phyloP scores from a whole-genome alignment of 2,329 filamentous ascomycete genomes.

The Amesomyces nigricolor region DNA sequence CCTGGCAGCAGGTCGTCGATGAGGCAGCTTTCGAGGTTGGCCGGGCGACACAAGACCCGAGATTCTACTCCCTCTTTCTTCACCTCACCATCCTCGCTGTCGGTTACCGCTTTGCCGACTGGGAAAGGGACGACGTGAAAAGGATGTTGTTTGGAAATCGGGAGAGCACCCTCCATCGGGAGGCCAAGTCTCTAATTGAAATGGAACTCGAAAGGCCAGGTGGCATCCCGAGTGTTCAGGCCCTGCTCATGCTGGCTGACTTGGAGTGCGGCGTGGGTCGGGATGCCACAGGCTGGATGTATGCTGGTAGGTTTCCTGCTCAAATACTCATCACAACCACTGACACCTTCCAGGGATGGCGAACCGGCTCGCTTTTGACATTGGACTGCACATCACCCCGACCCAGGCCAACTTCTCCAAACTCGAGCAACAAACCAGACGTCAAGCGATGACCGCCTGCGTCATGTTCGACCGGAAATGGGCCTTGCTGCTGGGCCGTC shows the following conservation, averaged over 20 bases:
- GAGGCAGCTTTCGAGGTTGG: slow-evolving; percentile 45
- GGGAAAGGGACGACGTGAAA: slow-evolving; percentile 43
- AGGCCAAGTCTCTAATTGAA: slow-evolving; percentile 51
- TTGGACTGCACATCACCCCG: slow-evolving; percentile 45
- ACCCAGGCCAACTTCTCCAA: slow-evolving; percentile 39
- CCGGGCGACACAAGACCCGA: slow-evolving; percentile 39
- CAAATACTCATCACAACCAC: slow-evolving; percentile 15
- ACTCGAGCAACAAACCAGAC: slow-evolving; percentile 43
- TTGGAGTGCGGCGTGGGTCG: slow-evolving; percentile 49
- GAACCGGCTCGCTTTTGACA: slow-evolving; percentile 42
- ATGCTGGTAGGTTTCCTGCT: slow-evolving; percentile 38
- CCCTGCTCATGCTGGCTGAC: slow-evolving; percentile 46
- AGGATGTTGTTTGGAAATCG: slow-evolving; percentile 41
- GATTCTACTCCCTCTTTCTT: slow-evolving; percentile 48
- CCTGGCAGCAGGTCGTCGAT: slow-evolving; percentile 44
- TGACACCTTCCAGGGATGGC: slow-evolving; percentile 34
- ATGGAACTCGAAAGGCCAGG: slow-evolving; percentile 47
- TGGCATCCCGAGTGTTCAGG: slow-evolving; percentile 48
- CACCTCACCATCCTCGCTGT: slow-evolving; percentile 48
- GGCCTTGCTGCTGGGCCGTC: slow-evolving; percentile 50
- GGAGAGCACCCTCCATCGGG: slow-evolving; percentile 48
- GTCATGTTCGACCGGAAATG: slow-evolving; percentile 51
- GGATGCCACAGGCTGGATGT: slow-evolving; percentile 51
- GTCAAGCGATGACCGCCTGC: slow-evolving; percentile 47
- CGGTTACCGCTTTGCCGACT: slow-evolving; percentile 47